Conservation (phyloP, 2,329 filamentous ascomycete species). For the Claviceps sorghi region DNA sequence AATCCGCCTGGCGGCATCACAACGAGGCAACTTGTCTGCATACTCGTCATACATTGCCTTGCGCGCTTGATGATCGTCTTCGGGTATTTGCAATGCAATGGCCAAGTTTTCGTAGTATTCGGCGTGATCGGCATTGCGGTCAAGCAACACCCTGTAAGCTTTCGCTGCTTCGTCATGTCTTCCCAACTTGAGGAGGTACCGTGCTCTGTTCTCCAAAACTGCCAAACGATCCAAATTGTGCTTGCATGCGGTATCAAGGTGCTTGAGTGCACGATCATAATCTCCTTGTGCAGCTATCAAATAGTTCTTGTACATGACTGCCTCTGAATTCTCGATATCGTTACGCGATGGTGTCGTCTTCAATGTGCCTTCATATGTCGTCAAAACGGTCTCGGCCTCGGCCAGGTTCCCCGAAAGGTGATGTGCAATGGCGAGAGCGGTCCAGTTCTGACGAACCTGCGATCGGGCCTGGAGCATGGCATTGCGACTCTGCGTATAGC, state of each 20-base stretch:
- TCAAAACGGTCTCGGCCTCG: constrained; percentile 81
- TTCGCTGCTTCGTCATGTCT: constrained; percentile 66
- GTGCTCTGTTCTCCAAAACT: constrained; percentile 71
- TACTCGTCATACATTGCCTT: constrained; percentile 65
- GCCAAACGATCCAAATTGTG: constrained; percentile 69
- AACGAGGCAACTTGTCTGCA: constrained; percentile 64
- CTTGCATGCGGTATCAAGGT: constrained; percentile 66
- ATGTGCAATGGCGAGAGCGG: constrained; percentile 84
- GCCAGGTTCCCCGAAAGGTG: constrained; percentile 75
- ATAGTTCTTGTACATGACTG: constrained; percentile 84
- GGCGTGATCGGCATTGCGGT: constrained; percentile 77
- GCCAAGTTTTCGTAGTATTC: constrained; percentile 72
- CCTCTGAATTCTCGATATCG: constrained; percentile 88
- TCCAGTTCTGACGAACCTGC: constrained; percentile 84
- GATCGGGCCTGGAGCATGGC: constrained; percentile 78
- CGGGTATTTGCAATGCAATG: constrained; percentile 46
- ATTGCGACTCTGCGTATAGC: constrained; percentile 79
- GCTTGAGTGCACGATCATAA: constrained; percentile 66
- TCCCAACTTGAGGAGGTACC: constrained; percentile 67
- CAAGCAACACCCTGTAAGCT: constrained; percentile 67
- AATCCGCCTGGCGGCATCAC: constrained; percentile 72
- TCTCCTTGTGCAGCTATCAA: constrained; percentile 87
- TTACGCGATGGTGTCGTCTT: constrained; percentile 62
- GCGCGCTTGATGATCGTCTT: constrained; percentile 44
- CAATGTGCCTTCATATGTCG: constrained; percentile 83